A percentile compares a stretch with the other conserved stretches of the same genome.
Conservation (phyloP, 2,329 filamentous ascomycete species). For the Sclerotinia sclerotiorum region DNA sequence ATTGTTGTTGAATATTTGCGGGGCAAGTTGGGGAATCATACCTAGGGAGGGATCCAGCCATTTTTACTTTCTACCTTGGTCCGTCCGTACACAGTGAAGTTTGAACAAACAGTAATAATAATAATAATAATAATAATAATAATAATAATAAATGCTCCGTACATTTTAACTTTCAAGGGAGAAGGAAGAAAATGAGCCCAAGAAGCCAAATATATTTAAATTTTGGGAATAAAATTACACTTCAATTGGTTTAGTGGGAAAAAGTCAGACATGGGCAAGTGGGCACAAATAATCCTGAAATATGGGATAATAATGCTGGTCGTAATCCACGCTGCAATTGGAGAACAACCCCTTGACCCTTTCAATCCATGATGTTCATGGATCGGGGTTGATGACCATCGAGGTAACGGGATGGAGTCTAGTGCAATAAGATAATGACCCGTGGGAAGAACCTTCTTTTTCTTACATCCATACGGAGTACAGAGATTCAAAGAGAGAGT, state of each 20-base stretch:
- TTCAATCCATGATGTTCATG: slow-evolving; percentile 2
- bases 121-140: no score
- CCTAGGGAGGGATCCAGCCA: not conserved
- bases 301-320: not conserved
- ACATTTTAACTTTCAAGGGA: no score
- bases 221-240: not conserved
- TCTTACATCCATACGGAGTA: no score
- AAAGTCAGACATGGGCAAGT: slow-evolving; percentile 3
- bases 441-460: not conserved
- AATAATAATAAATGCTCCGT: no score
- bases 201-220: not conserved
- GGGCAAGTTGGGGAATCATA: not conserved
- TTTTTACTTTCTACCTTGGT: no score
- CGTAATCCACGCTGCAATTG: slow-evolving; percentile 16
- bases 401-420: not conserved
- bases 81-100: no score
- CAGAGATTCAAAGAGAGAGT: no score
- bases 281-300: not conserved
- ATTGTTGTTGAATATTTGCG: slow-evolving; percentile 1
- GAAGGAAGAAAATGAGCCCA: no score
- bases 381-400: not conserved
- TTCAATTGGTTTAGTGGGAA: not conserved
- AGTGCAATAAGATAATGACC: not conserved
- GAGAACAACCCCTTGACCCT: not conserved
- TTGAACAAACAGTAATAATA: no score